Base-by-base conservation (phyloP, 2,329 filamentous ascomycete species). In the Zymoseptoria passerinii region DNA sequence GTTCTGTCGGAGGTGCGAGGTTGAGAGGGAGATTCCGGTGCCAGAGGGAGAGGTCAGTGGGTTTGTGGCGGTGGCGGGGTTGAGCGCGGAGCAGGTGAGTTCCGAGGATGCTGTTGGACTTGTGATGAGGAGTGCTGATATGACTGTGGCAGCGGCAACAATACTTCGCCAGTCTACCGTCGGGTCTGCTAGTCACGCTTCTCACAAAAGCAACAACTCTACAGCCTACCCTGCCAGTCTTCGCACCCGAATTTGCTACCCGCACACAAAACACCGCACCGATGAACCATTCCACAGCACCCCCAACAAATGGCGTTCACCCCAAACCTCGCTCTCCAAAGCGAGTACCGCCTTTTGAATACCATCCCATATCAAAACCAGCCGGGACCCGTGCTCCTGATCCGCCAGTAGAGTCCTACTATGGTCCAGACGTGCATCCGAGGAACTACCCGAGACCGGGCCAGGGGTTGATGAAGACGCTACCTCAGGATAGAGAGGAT, bases 211-310 rank as follows among this genome's bases (percentile, higher is more conserved):
- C 84, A 58, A 82, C 82, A 28, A 80, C 81, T 52, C 72, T 82
- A 1, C 79, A 88, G 60, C 85, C 87, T 2, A 80, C 84, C 55
- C 75, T 91, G 5, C 82, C 86, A 4, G 76, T 91, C 55, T 90
- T 89, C 63, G 70, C 76, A n/a, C 71, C 73, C 48, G 72, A 67
- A 40, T 62, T 61, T 54, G 49, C 59, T 18, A 50, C 62, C 53
- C 61, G 58, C 62, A 56, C 53, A 61, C 56, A 59, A 48, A 56
- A 13, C 54, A 23, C 50, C 66, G 80, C 78, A 51, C 9, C 23
- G 23, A 23, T 4, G 2, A 66, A 60, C 29, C 62, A 65, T 61
- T 53, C 13, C 58, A 56, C 69, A 59, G 53, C 65, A 58, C 58
- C 63, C 61, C 57, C 61, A 51, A 52, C 61, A 58, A 53, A 60